Base-by-base conservation (phyloP, 164 flowering plant genomes). In the Chloranthus sessilifolius region DNA sequence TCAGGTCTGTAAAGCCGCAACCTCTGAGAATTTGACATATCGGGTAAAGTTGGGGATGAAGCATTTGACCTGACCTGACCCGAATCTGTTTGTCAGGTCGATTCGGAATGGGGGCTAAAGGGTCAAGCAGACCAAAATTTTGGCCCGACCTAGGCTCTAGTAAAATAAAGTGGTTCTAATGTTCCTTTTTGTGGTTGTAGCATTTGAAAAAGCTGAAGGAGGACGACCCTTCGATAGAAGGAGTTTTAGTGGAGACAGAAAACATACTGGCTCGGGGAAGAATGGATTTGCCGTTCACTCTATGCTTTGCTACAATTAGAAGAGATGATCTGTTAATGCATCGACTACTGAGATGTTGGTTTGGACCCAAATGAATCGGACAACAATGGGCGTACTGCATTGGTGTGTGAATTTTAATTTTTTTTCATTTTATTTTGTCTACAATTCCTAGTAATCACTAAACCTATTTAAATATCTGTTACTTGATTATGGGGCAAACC, bases 331-430 rank as follows among this genome's bases (percentile, higher is more conserved):
- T 58, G 43, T 44, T 88, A 42, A 50, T 85, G 65, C 72, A 71
- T 45, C 79, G 80, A 51, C 61, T 88, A 66, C 65, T 85, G 60
- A 81, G 72, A 58, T 67, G 79, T n/a, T 4, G 92, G 87, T 17
- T 67, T 80, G 12, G 92, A 88, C 65, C 80, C 92, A 30, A 88
- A 85, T 63, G 95, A 88, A 65, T 64, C 81, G 0, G 95, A 85
- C 61, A 73, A 70, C 63, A 75, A 46, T 65, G 92, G 84, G 30
- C 77, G 83, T 52, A 78, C 88, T 35, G 68, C 95, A 48, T 61
- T 85, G 74, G 97, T 88, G 43, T 15, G 77, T 53, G 9, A 43
- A 20, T 44, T 16, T 39, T 15, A n/a, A n/a, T 3, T 23, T 3
- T 2, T 15, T 37, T 25, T 40, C 2, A 30, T 19, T 15, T n/a